Percentiles rank a stretch among this genome's conserved stretches.
Evolutionary conservation across 1,139 yeast species (phyloP).

Genomic region (Magnusiomyces fungicola): DNA sequence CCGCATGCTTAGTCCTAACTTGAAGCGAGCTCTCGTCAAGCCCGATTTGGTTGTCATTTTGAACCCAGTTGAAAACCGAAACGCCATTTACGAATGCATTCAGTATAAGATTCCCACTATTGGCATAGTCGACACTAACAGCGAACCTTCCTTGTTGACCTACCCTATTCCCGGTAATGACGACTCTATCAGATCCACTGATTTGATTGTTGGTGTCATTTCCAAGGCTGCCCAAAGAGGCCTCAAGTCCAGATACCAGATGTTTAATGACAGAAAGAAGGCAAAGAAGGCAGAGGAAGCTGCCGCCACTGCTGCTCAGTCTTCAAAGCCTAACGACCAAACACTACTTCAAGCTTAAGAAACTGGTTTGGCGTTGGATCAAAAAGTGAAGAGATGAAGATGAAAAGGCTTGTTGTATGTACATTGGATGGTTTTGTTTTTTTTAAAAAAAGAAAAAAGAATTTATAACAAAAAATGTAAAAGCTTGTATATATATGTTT

Average conservation of each 20-base stretch:
- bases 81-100: slow-evolving; percentile 74
- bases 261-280: slow-evolving; percentile 22
- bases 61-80: slow-evolving; percentile 84
- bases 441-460: too few relatives aligned
- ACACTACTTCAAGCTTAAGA: too few relatives aligned
- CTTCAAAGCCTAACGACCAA: too few relatives aligned
- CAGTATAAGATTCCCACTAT: slow-evolving; percentile 83
- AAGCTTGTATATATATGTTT: too few relatives aligned
- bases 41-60: slow-evolving; percentile 84
- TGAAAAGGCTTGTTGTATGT: too few relatives aligned
- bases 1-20: slow-evolving; percentile 43
- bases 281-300: not conserved
- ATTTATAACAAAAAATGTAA: too few relatives aligned
- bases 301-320: too few relatives aligned
- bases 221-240: slow-evolving; percentile 84
- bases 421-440: too few relatives aligned
- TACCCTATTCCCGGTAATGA: slow-evolving; percentile 96
- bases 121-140: slow-evolving; percentile 89
- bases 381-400: too few relatives aligned
- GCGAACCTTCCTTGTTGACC: slow-evolving; percentile 82
- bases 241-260: slow-evolving; percentile 46
- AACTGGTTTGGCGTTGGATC: too few relatives aligned
- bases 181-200: slow-evolving; percentile 78
- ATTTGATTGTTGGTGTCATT: slow-evolving; percentile 72
- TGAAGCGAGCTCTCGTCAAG: slow-evolving; percentile 41